Evolutionary conservation across 805 yeast species (phyloP).

Genomic region (Kazachstania bromeliacearum): DNA sequence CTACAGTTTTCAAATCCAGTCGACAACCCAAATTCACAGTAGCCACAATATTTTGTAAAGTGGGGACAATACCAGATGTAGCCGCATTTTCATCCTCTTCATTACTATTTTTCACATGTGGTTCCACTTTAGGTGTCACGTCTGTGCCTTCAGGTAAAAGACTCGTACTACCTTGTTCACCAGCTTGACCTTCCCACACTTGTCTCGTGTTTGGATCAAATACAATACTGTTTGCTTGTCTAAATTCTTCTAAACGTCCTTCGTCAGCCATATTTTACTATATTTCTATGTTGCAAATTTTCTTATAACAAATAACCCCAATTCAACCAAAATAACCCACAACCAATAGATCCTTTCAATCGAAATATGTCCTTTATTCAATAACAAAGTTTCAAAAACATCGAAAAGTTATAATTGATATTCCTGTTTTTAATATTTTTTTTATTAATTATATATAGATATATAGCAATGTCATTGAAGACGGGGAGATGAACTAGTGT

Average conservation of each 20-base stretch:
- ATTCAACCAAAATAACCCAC: too few relatives aligned
- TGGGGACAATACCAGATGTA: constrained; percentile 93
- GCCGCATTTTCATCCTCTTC: constrained; percentile 50
- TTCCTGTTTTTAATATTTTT: too few relatives aligned
- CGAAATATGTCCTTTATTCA: background rate
- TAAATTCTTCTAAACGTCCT: constrained; percentile 26
- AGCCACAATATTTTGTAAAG: constrained; percentile 89
- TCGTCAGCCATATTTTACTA: constrained; percentile 27
- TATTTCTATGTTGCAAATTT: too few relatives aligned
- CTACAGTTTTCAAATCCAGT: constrained; percentile 91
- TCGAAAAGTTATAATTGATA: background rate
- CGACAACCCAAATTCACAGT: constrained; percentile 96
- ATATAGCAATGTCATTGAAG: too few relatives aligned
- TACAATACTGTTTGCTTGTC: constrained; percentile 28
- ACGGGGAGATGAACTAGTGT: too few relatives aligned
- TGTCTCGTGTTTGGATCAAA: constrained; percentile 31
- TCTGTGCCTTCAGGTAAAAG: background rate
- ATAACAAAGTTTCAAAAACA: background rate
- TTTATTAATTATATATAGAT: too few relatives aligned
- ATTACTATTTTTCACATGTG: constrained; percentile 10
- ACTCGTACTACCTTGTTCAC: constrained; percentile 3
- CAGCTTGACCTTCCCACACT: constrained; percentile 29
- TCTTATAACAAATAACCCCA: too few relatives aligned
- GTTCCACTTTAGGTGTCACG: constrained; percentile 1
- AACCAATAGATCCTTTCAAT: too few relatives aligned